Evolutionary conservation across 768 basidiomycete species (phyloP), one percentile per base, ranked within the genome.

Genomic region (Lactarius evosmus): DNA sequence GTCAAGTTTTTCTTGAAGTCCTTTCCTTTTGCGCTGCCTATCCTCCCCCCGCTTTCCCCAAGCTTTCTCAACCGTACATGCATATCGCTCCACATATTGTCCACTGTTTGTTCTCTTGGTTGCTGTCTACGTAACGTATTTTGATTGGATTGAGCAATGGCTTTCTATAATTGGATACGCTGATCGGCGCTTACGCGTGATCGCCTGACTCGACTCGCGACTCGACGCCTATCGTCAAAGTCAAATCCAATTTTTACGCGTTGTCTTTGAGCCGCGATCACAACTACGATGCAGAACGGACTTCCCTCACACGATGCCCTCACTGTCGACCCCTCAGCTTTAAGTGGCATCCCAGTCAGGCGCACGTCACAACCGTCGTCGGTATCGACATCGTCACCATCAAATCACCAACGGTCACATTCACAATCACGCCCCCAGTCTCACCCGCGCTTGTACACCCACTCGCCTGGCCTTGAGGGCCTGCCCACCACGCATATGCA

Each of bases 371-470:
- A 54, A 8, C 17, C 33, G 11, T 19, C 46, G 0, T 32, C 58
- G 17, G 60, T 60, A 11, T 19, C 46, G n/a, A 55, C 63, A 14
- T 36, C 58, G 2, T 49, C 63, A 17, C 58, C 54, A 2, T n/a
- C 59, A 3, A 54, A 36, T 7, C 32, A 56, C 22, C 63, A 36
- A 40, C 51, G n/a, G 27, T 44, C 51, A 27, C 27, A 29, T 8
- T 29, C 63, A 29, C 58, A 50, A 19, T 19, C 46, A 16, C n/a
- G 4, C 0, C 11, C 30, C 14, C 30, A 8, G 16, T 8, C n/a
- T 5, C 8, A 17, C 27, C 27, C 14, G 51, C 4, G 9, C 2
- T n/a, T 12, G n/a, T 32, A 25, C 34, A n/a, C 22, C 5, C 19
- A 25, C 22, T 1, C 38, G 17, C 41, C 51, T 46, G 33, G 33